These are phyloP conservation scores for Picea glauca DNA, from an alignment of 75 land plant species.

Conservation along the genomic window DNA sequence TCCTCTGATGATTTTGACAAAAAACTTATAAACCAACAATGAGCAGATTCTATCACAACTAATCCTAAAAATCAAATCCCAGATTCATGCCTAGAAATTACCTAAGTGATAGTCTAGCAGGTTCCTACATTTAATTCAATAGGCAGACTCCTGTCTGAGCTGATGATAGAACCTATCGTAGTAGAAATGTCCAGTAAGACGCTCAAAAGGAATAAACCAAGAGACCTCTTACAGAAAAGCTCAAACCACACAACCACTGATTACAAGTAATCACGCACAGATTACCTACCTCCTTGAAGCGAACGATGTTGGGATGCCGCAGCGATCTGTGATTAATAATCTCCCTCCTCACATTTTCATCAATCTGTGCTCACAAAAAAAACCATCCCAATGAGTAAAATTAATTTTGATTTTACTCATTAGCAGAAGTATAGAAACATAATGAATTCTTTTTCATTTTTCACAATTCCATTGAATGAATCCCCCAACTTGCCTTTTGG, in stretches of 20 bases:
- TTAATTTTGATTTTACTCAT: neutral
- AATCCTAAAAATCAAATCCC: no score
- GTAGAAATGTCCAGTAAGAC: no score
- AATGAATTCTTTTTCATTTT: neutral
- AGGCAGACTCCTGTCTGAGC: no score
- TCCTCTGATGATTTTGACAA: no score
- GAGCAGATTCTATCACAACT: no score
- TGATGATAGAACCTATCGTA: no score
- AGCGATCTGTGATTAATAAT: conserved; percentile 67
- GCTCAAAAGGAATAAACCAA: no score
- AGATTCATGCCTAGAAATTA: no score
- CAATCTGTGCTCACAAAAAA: conserved; percentile 40
- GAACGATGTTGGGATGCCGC: conserved; percentile 64
- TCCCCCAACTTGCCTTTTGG: conserved; percentile 17
- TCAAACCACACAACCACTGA: neutral
- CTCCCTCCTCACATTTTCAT: conserved; percentile 72
- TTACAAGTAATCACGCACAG: neutral
- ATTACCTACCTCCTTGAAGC: conserved; percentile 59
- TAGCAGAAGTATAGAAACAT: neutral
- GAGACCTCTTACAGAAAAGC: no score
- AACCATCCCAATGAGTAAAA: neutral
- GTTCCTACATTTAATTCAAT: no score
- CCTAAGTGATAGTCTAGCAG: no score
- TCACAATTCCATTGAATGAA: neutral
- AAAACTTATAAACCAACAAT: no score